Base-by-base conservation (phyloP, 441 rosid genomes). In the Biscutella laevigata region DNA sequence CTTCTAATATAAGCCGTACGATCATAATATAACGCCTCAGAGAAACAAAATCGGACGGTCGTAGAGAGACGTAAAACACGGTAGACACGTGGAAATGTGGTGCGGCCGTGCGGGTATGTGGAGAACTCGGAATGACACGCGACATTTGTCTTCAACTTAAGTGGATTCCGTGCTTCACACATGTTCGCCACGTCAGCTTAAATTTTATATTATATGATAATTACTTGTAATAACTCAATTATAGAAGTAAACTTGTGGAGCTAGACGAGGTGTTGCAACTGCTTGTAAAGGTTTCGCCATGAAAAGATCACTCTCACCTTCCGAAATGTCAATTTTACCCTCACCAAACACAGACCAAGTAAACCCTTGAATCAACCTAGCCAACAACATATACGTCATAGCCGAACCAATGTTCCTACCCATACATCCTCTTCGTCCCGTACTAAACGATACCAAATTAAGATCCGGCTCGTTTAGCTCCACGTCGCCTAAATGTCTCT, bases 321-420 rank as follows among this genome's bases (percentile, higher is more conserved):
- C 77, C 1, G 39, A 38, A 1, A 73, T 37, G 10, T 58, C 59
- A 44, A 69, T 34, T 14, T 33, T 37, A 1, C 24, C 6, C 0
- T 38, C 29, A 1, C 47, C 44, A 1, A 49, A 17, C 8, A 59
- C 69, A 11, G 33, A 62, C 81, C 79, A 80, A 0, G 28, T 29
- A 42, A 75, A 77, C 21, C 77, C 70, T 40, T 77, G 83, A 32
- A 75, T 35, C 45, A 80, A 60, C 69, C 83, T 58, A 1, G 86
- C 81, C 3, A 80, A 55, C 4, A 71, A 47, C 80, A 77, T 64
- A 5, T 59, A 21, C 5, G 77, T 64, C 74, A 80, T 73, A 1
- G 66, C 43, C 6, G 70, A 68, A 4, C 82, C 80, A 1, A 80
- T 72, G 5, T 34, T 12, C 0, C 33, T 12, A 5, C 78, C 83